Conservation (phyloP, 2,329 filamentous ascomycete species). For the Seiridium cupressi region DNA sequence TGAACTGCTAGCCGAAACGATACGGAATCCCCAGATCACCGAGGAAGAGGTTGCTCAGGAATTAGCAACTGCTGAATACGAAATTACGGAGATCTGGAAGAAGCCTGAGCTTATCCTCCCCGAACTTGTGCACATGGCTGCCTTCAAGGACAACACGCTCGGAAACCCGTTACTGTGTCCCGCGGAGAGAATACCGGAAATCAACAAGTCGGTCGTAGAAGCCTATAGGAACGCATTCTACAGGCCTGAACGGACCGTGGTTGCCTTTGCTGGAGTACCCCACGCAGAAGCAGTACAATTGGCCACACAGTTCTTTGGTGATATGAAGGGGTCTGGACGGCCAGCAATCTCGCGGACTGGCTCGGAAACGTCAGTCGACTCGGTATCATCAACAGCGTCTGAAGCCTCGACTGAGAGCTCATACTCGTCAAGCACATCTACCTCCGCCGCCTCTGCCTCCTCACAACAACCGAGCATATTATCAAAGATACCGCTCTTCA, state of each 20-base stretch:
- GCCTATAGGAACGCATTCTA: conserved; percentile 83
- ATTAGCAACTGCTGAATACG: conserved; percentile 87
- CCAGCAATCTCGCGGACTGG: conserved; percentile 52
- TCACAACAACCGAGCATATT: conserved; percentile 61
- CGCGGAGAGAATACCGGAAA: conserved; percentile 73
- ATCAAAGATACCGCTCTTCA: conserved; percentile 85
- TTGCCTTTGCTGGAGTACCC: conserved; percentile 90
- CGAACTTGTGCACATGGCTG: conserved; percentile 91
- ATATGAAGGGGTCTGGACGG: conserved; percentile 65
- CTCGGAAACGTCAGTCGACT: conserved; percentile 55
- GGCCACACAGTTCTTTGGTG: conserved; percentile 84
- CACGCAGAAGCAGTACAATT: conserved; percentile 78
- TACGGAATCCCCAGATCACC: conserved; percentile 80
- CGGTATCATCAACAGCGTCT: conserved; percentile 30
- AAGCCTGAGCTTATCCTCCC: conserved; percentile 96
- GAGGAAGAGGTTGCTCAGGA: conserved; percentile 85
- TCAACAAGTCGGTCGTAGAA: conserved; percentile 71
- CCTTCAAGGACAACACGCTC: conserved; percentile 93
- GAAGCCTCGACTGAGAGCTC: conserved; percentile 32
- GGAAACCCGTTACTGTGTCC: conserved; percentile 93
- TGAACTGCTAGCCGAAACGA: conserved; percentile 86
- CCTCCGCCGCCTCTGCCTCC: conserved; percentile 28
- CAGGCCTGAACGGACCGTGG: conserved; percentile 84
- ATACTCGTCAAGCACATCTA: conserved; percentile 24
- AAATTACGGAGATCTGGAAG: conserved; percentile 96